Percentiles rank a stretch among this genome's conserved stretches.
phyloP scores from a whole-genome alignment of 495 filamentous ascomycete species.

The Penicilliopsis zonata region DNA sequence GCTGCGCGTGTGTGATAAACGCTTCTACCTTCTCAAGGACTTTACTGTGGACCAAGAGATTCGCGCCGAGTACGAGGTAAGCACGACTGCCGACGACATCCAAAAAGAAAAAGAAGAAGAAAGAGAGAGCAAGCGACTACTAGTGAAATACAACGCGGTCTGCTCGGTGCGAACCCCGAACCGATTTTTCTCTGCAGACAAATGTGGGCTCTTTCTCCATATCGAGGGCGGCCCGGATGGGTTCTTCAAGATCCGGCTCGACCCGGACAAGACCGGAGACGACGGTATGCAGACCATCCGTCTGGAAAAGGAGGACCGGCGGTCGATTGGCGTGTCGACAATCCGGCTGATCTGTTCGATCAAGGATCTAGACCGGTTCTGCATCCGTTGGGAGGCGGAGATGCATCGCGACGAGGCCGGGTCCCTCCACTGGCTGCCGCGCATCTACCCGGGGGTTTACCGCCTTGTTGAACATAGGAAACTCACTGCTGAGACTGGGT shows the following conservation, averaged over 20 bases:
- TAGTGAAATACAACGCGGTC: conserved; percentile 16
- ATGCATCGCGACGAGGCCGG: conserved; percentile 1
- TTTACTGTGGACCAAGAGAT: conserved; percentile 22
- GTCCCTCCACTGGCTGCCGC: conserved; percentile 16
- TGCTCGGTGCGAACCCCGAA: conserved; percentile 20
- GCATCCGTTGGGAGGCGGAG: conserved; percentile 16
- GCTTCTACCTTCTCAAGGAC: conserved; percentile 18
- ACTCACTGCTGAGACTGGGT: not conserved
- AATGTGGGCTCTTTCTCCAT: conserved; percentile 17
- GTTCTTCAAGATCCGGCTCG: conserved; percentile 11
- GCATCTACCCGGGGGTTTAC: conserved; percentile 8
- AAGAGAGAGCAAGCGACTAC: too few relatives aligned
- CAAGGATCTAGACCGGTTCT: conserved; percentile 15
- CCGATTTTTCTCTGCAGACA: conserved; percentile 21
- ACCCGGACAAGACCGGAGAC: too few relatives aligned
- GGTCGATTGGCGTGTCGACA: conserved; percentile 8
- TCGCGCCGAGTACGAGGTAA: conserved; percentile 3
- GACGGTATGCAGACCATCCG: conserved; percentile 9
- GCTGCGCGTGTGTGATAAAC: conserved; percentile 15
- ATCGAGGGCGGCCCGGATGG: conserved; percentile 24
- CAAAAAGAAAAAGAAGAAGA: not conserved
- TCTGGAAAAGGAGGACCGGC: conserved; percentile 3
- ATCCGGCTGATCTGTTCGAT: conserved; percentile 16
- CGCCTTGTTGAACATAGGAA: conserved; percentile 2
- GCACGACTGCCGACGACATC: not conserved